Base-by-base conservation (phyloP, 1,284 basidiomycete genomes). In the Chiua sp. region DNA sequence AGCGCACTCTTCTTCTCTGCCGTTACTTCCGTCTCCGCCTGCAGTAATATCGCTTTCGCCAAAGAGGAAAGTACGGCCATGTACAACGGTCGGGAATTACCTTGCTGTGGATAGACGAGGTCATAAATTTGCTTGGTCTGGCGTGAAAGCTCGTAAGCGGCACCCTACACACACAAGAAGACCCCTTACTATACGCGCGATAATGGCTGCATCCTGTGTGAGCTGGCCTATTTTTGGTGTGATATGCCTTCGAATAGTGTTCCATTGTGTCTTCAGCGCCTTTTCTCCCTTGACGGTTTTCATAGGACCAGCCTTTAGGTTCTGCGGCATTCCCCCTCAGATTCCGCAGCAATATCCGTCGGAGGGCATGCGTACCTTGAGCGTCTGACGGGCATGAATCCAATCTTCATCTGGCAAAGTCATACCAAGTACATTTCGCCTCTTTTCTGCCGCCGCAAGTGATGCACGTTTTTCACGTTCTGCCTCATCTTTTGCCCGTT, bases 1-100 rank as follows among this genome's bases (percentile, higher is more conserved):
- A 85, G 83, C 0, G 95, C 96, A 12, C 91, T 91, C 42, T 88
- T 87, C 66, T 92, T 88, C 75, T 96, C 93, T 3, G 94, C 95
- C 3, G 92, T 88, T 8, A 98, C 94, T 76, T 99, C 97, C 1
- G 90, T 92, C 77, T 98, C 96, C 10, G 96, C 96, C 80, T 98
- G 98, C 39, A 92, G 84, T 49, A 98, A 87, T 59, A 99, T 87
- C 42, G 89, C 83, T 72, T 98, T 99, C 56, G 93, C 81, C 26
- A 98, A 83, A 23, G 96, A 92, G 28, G 93, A 96, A 28, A 97
- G 84, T 20, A 92, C 83, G 65, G 94, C 93, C 52, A 82, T 77
- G 75, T 96, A 97, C 15, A 89, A 78, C 12, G 75, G 71, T 64
- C 70, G 75, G 26, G 76, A 79, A 64, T 77, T 80, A 12, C 60